Evolutionary conservation across 164 flowering plant species (phyloP).

Genomic region (Sextonia rubra): DNA sequence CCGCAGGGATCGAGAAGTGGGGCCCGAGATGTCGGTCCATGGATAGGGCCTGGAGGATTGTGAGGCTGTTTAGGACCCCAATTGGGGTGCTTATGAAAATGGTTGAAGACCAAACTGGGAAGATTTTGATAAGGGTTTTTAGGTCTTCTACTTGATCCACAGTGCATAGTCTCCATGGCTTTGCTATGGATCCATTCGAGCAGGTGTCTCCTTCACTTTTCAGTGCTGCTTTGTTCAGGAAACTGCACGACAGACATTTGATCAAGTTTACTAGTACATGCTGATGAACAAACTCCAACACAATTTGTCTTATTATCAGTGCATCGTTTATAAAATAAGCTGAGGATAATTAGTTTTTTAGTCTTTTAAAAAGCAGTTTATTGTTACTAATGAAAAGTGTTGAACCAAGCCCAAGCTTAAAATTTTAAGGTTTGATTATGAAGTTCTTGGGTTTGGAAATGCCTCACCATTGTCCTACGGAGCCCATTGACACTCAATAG

Average conservation of each 20-base stretch:
- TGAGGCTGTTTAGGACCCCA: slow-evolving; percentile 36
- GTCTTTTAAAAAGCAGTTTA: too few species aligned
- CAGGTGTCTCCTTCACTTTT: slow-evolving; percentile 28
- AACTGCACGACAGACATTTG: slow-evolving; percentile 29
- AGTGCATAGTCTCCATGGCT: slow-evolving; percentile 53
- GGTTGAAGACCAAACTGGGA: slow-evolving; percentile 53
- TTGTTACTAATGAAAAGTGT: too few species aligned
- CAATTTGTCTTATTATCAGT: too few species aligned
- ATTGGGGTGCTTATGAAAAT: slow-evolving; percentile 45
- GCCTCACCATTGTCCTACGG: too few species aligned
- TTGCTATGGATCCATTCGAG: slow-evolving; percentile 27
- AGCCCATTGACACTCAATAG: too few species aligned
- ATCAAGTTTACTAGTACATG: too few species aligned
- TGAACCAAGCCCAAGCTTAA: too few species aligned
- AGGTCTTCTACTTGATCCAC: slow-evolving; percentile 66
- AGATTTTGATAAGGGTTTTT: slow-evolving; percentile 44
- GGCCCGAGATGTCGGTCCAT: slow-evolving; percentile 64
- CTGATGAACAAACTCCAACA: too few species aligned
- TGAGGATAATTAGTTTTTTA: too few species aligned
- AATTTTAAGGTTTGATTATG: too few species aligned
- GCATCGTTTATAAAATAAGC: too few species aligned
- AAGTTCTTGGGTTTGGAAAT: too few species aligned
- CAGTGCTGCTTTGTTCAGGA: slow-evolving; percentile 53
- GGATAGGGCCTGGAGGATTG: slow-evolving; percentile 51
- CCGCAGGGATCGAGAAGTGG: slow-evolving; percentile 58